phyloP scores from a whole-genome alignment of 495 filamentous ascomycete species.

The Daldinia bambusicola region DNA sequence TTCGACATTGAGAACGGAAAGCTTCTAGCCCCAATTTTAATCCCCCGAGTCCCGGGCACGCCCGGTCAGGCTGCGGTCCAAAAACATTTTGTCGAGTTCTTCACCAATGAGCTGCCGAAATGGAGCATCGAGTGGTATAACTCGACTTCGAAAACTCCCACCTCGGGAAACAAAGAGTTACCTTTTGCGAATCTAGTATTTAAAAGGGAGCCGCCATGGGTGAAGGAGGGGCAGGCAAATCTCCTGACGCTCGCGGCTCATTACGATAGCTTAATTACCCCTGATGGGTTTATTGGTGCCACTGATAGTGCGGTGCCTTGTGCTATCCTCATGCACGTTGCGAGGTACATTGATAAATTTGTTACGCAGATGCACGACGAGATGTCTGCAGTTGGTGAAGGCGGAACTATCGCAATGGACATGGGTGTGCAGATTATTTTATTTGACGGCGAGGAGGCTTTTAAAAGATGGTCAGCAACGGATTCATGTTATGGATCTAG shows the following conservation, averaged over 20 bases:
- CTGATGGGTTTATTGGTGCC: conserved; percentile 91
- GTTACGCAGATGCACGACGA: conserved; percentile 82
- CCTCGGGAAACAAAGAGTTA: conserved; percentile 71
- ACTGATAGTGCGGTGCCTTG: conserved; percentile 94
- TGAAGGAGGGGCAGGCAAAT: conserved; percentile 74
- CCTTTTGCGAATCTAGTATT: conserved; percentile 90
- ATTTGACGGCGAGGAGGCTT: conserved; percentile 95
- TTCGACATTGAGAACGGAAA: conserved; percentile 80
- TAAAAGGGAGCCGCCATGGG: conserved; percentile 89
- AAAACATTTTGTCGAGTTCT: conserved; percentile 85
- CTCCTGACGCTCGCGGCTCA: conserved; percentile 90
- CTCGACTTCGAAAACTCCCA: conserved; percentile 82
- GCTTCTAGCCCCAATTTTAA: conserved; percentile 89
- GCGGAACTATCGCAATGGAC: conserved; percentile 69
- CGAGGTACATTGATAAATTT: conserved; percentile 79
- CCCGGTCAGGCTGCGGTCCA: conserved; percentile 77
- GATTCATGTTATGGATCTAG: conserved; percentile 92
- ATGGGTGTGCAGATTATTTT: conserved; percentile 90
- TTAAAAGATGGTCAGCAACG: conserved; percentile 75
- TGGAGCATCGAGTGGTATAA: conserved; percentile 90
- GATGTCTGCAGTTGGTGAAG: conserved; percentile 68
- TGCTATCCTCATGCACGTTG: conserved; percentile 89
- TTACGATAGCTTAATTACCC: conserved; percentile 87
- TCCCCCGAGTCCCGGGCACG: conserved; percentile 88
- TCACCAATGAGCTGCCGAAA: conserved; percentile 72